Evolutionary conservation across 257 asterid species (phyloP).

Genomic region (Solanum chmielewskii): DNA sequence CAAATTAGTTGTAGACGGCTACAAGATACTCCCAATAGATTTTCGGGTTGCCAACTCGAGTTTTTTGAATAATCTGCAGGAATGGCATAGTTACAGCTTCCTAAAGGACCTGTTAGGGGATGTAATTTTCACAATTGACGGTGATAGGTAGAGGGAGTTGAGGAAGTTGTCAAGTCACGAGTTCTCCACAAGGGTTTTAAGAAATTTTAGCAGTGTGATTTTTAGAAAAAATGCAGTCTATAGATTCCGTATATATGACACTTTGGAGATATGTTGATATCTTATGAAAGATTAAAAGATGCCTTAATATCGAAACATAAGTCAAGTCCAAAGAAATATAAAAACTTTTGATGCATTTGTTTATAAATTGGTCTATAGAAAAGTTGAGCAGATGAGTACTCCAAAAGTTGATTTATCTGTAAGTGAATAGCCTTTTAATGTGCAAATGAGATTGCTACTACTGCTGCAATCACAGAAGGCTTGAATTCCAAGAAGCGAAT

Average conservation of each 20-base stretch:
- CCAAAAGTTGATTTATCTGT: conserved; percentile 20
- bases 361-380: conserved; percentile 28
- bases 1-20: too few species aligned
- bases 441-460: too few species aligned
- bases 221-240: conserved; percentile 32
- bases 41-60: too few species aligned
- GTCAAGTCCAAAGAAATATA: conserved; percentile 25
- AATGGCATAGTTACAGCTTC: too few species aligned
- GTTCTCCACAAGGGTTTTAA: conserved; percentile 23
- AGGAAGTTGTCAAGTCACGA: too few species aligned
- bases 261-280: conserved; percentile 39
- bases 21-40: too few species aligned
- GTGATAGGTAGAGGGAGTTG: too few species aligned
- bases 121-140: too few species aligned
- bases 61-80: too few species aligned
- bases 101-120: too few species aligned
- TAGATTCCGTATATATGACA: conserved; percentile 37
- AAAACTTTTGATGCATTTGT: conserved; percentile 39
- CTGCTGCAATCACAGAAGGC: too few species aligned
- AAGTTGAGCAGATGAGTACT: conserved; percentile 18
- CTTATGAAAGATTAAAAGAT: conserved; percentile 35
- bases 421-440: background rate
- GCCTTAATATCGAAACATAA: conserved; percentile 30
- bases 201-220: conserved; percentile 45
- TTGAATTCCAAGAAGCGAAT: too few species aligned